These are phyloP conservation scores for Lachancea kluyveri DNA, from an alignment of 805 yeast genomes.

Conservation along the genomic window DNA sequence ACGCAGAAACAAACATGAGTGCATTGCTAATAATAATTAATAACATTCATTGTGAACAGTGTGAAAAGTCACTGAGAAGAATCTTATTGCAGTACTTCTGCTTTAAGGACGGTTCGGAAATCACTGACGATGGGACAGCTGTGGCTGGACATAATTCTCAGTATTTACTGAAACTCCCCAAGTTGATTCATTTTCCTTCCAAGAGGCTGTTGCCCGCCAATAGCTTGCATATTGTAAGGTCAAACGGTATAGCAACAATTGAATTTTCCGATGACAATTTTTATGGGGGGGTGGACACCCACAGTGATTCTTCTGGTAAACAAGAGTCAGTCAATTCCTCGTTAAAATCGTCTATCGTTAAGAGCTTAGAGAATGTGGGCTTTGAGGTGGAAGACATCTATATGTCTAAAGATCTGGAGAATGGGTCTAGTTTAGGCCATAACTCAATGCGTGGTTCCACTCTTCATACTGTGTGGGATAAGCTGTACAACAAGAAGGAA, in stretches of 20 bases:
- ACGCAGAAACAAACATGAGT: too few species aligned
- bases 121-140: too few species aligned
- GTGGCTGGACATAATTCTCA: too few species aligned
- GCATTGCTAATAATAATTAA: constrained; percentile 21
- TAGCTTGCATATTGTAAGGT: constrained; percentile 5
- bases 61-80: constrained; percentile 36
- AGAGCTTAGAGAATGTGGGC: constrained; percentile 17
- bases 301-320: not conserved
- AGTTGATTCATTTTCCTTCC: constrained; percentile 1
- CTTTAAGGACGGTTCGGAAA: too few species aligned
- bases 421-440: constrained; percentile 12
- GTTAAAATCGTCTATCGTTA: constrained; percentile 19
- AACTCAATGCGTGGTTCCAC: constrained; percentile 2
- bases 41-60: constrained; percentile 52
- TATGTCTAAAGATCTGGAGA: constrained; percentile 13
- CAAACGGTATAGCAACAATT: constrained; percentile 5
- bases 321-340: constrained; percentile 12
- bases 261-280: constrained; percentile 8
- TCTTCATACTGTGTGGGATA: constrained; percentile 14
- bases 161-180: constrained; percentile 9
- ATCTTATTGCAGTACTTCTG: constrained; percentile 24
- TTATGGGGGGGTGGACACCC: not conserved
- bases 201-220: constrained; percentile 1
- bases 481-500: constrained; percentile 8
- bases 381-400: constrained; percentile 7